phyloP scores from a whole-genome alignment of 768 basidiomycete species.

The Termitomyces sp. region DNA sequence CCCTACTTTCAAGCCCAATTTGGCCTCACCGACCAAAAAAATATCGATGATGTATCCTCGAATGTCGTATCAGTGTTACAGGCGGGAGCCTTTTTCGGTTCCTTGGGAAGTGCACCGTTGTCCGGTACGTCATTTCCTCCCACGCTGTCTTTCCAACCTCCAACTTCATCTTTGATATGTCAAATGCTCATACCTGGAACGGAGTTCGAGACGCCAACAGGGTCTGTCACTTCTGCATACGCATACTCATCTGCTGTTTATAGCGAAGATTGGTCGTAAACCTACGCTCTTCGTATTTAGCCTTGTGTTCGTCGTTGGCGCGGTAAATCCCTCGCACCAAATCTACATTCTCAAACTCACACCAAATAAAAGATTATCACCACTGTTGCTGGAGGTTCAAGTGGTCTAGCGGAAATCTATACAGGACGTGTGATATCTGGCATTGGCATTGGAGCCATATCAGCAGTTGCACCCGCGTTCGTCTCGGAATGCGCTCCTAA shows the following conservation, averaged over 20 bases:
- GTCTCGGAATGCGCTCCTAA: conserved; percentile 88
- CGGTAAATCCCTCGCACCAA: conserved; percentile 35
- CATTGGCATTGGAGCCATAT: conserved; percentile 79
- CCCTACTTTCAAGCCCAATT: conserved; percentile 59
- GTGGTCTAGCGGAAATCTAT: conserved; percentile 71
- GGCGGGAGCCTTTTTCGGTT: conserved; percentile 86
- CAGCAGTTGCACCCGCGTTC: conserved; percentile 75
- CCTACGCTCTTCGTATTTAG: conserved; percentile 56
- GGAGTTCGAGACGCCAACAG: not conserved
- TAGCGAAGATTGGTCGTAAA: conserved; percentile 65
- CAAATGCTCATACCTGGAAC: not conserved
- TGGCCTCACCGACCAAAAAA: conserved; percentile 37
- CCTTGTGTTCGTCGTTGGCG: conserved; percentile 64
- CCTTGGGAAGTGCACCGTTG: conserved; percentile 56
- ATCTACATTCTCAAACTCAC: not conserved
- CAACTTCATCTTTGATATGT: not conserved
- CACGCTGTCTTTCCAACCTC: not conserved
- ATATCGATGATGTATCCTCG: conserved; percentile 51
- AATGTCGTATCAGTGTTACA: conserved; percentile 88
- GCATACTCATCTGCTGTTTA: not conserved
- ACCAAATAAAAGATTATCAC: conserved; percentile 51
- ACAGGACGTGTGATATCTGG: conserved; percentile 77
- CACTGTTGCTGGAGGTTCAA: conserved; percentile 53
- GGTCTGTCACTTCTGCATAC: not conserved
- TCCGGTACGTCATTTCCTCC: conserved; percentile 38